Conservation (phyloP, 495 filamentous ascomycete species). For the Podospora sp. region DNA sequence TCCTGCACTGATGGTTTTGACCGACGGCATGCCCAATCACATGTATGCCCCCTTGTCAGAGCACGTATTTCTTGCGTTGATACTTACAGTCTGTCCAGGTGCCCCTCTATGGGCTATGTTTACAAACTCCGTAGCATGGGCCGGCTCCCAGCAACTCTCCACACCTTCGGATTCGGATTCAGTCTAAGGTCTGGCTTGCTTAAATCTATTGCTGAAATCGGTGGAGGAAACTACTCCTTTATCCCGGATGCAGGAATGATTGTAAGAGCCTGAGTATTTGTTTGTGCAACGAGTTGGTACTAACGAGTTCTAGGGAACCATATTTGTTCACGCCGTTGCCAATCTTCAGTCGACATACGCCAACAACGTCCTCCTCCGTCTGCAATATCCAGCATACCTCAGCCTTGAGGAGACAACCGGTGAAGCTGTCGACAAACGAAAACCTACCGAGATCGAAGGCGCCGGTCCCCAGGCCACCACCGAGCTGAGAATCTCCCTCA, state of each 20-base stretch:
- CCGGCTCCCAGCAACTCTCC: constrained; percentile 42
- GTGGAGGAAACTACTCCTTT: constrained; percentile 49
- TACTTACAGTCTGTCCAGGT: constrained; percentile 13
- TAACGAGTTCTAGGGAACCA: constrained; percentile 8
- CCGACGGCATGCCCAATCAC: constrained; percentile 50
- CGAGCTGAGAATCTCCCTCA: constrained; percentile 39
- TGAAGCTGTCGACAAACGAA: constrained; percentile 33
- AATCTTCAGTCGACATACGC: constrained; percentile 51
- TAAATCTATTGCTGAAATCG: constrained; percentile 48
- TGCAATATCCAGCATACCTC: constrained; percentile 37
- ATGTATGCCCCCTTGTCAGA: constrained; percentile 27
- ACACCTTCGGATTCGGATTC: constrained; percentile 54
- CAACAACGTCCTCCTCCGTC: constrained; percentile 36
- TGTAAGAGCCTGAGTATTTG: constrained; percentile 25
- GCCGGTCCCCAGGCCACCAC: constrained; percentile 1
- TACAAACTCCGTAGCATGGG: constrained; percentile 39
- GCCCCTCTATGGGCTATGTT: constrained; percentile 41
- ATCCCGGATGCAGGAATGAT: constrained; percentile 55
- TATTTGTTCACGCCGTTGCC: constrained; percentile 51
- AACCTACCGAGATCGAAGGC: constrained; percentile 20
- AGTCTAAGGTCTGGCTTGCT: constrained; percentile 43
- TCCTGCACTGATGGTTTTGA: constrained; percentile 50
- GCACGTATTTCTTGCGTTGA: background rate
- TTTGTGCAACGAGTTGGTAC: background rate
- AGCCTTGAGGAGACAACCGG: constrained; percentile 40